These are phyloP conservation scores for Apiotrichum brassicae DNA, from an alignment of 1,284 basidiomycete species.

Conservation along the genomic window DNA sequence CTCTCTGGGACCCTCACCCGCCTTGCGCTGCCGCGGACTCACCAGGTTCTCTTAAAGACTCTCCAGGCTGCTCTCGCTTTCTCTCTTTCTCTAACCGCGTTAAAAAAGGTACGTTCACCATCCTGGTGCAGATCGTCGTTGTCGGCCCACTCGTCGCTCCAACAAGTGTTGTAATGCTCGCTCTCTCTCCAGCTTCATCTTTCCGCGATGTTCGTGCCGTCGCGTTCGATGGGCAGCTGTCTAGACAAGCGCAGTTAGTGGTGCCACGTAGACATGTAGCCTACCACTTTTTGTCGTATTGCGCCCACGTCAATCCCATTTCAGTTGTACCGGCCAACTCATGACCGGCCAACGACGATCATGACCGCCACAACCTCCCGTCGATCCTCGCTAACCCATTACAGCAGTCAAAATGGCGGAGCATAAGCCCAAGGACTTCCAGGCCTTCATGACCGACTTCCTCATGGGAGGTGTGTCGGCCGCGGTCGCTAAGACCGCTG, in stretches of 20 bases:
- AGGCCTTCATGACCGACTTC: slow-evolving; percentile 48
- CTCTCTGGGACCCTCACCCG: neutral
- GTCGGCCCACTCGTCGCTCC: neutral
- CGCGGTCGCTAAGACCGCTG: slow-evolving; percentile 94
- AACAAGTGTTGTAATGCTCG: too few species aligned
- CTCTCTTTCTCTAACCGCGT: neutral
- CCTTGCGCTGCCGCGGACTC: neutral
- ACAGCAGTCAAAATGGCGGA: slow-evolving; percentile 31
- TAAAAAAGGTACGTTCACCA: neutral
- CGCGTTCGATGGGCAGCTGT: too few species aligned
- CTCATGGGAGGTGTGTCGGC: slow-evolving; percentile 49
- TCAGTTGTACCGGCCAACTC: too few species aligned
- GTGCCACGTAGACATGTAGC: too few species aligned
- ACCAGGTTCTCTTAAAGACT: neutral
- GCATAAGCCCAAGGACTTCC: slow-evolving; percentile 48
- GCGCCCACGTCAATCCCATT: too few species aligned
- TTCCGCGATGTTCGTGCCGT: too few species aligned
- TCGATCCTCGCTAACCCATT: neutral
- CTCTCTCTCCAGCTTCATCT: too few species aligned
- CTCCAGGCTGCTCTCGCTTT: neutral
- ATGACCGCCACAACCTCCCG: neutral
- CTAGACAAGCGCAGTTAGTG: too few species aligned
- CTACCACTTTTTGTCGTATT: too few species aligned
- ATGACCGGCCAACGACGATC: too few species aligned
- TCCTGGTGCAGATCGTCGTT: neutral